These are phyloP conservation scores for Gnomoniopsis smithogilvyi DNA, from an alignment of 2,329 filamentous ascomycete genomes.

Conservation along the genomic window DNA sequence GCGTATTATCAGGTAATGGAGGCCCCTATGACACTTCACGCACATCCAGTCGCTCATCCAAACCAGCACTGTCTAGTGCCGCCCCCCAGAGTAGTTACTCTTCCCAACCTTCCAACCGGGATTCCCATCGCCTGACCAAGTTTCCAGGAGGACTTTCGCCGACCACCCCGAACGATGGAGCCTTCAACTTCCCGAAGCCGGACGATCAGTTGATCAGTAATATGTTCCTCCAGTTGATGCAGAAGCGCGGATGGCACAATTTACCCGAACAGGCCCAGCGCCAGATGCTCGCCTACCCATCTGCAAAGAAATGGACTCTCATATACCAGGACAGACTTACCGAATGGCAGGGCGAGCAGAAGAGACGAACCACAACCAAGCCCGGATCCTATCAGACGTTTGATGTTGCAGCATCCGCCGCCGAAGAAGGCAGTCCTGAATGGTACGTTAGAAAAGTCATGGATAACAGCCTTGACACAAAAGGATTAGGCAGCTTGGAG, in stretches of 20 bases:
- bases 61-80: slow-evolving; percentile 50
- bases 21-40: slow-evolving; percentile 37
- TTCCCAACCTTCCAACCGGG: slow-evolving; percentile 46
- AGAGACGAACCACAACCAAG: slow-evolving; percentile 72
- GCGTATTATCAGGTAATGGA: slow-evolving; percentile 54
- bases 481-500: slow-evolving; percentile 87
- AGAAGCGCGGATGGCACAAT: slow-evolving; percentile 96
- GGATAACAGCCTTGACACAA: slow-evolving; percentile 89
- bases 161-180: slow-evolving; percentile 38
- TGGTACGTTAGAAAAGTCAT: slow-evolving; percentile 98
- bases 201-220: slow-evolving; percentile 80
- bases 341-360: slow-evolving; percentile 93
- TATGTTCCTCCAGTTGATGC: slow-evolving; percentile 91
- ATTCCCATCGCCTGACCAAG: slow-evolving; percentile 57
- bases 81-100: slow-evolving; percentile 55
- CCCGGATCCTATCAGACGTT: slow-evolving; percentile 67
- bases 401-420: slow-evolving; percentile 68
- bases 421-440: slow-evolving; percentile 94
- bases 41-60: slow-evolving; percentile 43
- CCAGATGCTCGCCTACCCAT: slow-evolving; percentile 94
- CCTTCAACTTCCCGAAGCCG: slow-evolving; percentile 66
- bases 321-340: slow-evolving; percentile 93
- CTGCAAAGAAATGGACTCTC: slow-evolving; percentile 95
- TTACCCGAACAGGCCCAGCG: slow-evolving; percentile 89
- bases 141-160: slow-evolving; percentile 36